A percentile compares a stretch with the other conserved stretches of the same genome.
These are phyloP conservation scores for Cyclotella choctawhatcheeana DNA, from an alignment of 108 stramenopile species.

Conservation along the genomic window DNA sequence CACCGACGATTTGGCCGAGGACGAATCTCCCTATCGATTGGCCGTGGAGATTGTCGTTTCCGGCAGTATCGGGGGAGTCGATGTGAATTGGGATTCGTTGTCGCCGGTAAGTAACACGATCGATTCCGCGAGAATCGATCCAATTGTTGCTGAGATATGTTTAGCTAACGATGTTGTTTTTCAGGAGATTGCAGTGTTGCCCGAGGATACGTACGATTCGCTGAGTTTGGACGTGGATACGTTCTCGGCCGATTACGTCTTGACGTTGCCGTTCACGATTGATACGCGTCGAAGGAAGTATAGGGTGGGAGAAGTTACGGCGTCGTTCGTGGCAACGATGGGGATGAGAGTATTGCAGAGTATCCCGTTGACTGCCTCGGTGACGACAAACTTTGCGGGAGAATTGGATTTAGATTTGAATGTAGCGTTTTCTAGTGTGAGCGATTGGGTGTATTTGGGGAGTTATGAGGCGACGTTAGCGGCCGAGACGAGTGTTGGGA, in stretches of 20 bases:
- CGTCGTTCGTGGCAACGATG: background rate
- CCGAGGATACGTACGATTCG: background rate
- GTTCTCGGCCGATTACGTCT: background rate
- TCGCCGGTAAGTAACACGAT: too few species aligned
- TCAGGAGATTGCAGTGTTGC: background rate
- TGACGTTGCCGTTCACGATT: background rate
- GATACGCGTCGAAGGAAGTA: background rate
- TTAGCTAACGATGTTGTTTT: too few species aligned
- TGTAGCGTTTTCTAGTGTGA: slow-evolving; percentile 9
- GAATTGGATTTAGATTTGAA: background rate
- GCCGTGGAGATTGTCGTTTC: background rate
- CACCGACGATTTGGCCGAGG: too few species aligned
- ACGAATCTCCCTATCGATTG: background rate
- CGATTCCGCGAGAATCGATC: too few species aligned
- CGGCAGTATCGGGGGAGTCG: background rate
- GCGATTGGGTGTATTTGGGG: background rate
- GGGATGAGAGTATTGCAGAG: background rate
- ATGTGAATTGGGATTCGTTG: background rate
- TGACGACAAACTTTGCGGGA: background rate
- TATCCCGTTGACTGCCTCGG: background rate
- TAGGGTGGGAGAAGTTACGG: background rate
- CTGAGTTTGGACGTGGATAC: background rate
- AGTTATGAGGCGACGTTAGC: background rate
- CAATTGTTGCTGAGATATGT: too few species aligned
- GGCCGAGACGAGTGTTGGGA: background rate